These are phyloP conservation scores for Triangularia verruculosa DNA, from an alignment of 2,329 filamentous ascomycete species.

Conservation along the genomic window DNA sequence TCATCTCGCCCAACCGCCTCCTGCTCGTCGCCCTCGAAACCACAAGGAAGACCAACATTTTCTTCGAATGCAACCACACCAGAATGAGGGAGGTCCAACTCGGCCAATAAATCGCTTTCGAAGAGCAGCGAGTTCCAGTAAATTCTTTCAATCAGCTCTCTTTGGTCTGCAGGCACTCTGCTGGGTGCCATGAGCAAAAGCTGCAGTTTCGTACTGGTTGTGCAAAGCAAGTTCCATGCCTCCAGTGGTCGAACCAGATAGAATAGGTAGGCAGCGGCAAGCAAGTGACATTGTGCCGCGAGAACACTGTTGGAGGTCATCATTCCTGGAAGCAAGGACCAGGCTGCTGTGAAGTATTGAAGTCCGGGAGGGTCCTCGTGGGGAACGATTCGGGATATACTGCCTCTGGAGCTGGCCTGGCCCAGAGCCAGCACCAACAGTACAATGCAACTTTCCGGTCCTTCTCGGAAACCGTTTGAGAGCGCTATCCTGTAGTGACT, in stretches of 20 bases:
- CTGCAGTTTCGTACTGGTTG: slow-evolving; percentile 77
- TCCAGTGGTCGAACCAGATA: slow-evolving; percentile 79
- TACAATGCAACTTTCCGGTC: slow-evolving; percentile 79
- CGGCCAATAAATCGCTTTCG: slow-evolving; percentile 75
- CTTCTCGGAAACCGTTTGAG: slow-evolving; percentile 72
- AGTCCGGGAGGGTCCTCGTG: slow-evolving; percentile 71
- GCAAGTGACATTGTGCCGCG: slow-evolving; percentile 75
- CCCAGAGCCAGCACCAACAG: slow-evolving; percentile 74
- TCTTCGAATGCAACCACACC: slow-evolving; percentile 82
- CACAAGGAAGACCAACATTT: slow-evolving; percentile 71
- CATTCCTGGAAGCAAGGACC: slow-evolving; percentile 71
- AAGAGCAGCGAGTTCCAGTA: slow-evolving; percentile 84
- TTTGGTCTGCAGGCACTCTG: slow-evolving; percentile 65
- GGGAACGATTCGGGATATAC: slow-evolving; percentile 68
- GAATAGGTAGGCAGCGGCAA: slow-evolving; percentile 78
- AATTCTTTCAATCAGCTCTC: slow-evolving; percentile 71
- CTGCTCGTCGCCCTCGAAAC: slow-evolving; percentile 69
- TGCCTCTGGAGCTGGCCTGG: slow-evolving; percentile 70
- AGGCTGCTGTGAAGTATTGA: slow-evolving; percentile 77
- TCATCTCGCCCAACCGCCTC: slow-evolving; percentile 69
- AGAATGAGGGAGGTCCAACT: slow-evolving; percentile 77
- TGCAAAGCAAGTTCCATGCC: slow-evolving; percentile 77
- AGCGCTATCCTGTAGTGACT: slow-evolving; percentile 72
- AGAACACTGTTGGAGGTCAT: slow-evolving; percentile 78
- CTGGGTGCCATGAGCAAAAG: slow-evolving; percentile 71